Evolutionary conservation across 2,329 filamentous ascomycete species (phyloP).

Genomic region (Paraconiothyrium sp.): DNA sequence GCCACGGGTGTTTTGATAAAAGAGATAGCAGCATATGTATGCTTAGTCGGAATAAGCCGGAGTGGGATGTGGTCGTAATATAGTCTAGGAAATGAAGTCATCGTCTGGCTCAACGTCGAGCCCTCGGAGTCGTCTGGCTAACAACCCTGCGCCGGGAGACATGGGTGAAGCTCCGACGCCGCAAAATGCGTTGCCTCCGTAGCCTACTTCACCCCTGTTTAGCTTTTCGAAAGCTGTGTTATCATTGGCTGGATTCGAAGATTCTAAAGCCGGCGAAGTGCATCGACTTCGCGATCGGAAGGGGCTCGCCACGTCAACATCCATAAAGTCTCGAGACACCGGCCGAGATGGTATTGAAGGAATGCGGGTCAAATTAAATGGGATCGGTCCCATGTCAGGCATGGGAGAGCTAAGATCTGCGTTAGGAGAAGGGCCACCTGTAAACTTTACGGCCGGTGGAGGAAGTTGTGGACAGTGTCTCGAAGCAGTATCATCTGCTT

Average conservation of each 20-base stretch:
- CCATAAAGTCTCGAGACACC: conserved; percentile 45
- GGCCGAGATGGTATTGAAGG: conserved; percentile 41
- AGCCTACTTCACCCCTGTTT: conserved; percentile 67
- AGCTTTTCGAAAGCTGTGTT: conserved; percentile 70
- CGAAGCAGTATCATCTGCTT: conserved; percentile 30
- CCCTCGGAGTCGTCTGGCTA: conserved; percentile 74
- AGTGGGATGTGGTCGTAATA: background rate
- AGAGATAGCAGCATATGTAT: background rate
- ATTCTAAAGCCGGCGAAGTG: conserved; percentile 26
- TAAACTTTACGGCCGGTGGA: conserved; percentile 44
- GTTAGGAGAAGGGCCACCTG: conserved; percentile 36
- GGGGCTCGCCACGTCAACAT: conserved; percentile 37
- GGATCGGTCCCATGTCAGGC: conserved; percentile 61
- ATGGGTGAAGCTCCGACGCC: conserved; percentile 51
- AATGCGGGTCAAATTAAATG: conserved; percentile 56
- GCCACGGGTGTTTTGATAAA: background rate
- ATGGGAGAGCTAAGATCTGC: conserved; percentile 33
- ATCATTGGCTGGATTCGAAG: conserved; percentile 24
- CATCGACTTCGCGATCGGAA: conserved; percentile 36
- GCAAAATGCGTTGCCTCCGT: conserved; percentile 48
- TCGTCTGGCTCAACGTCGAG: conserved; percentile 60
- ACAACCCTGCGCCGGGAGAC: conserved; percentile 73
- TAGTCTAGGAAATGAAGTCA: background rate
- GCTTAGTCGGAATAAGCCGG: background rate
- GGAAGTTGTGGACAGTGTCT: conserved; percentile 38